A percentile compares a stretch with the other conserved stretches of the same genome.
Evolutionary conservation across 176 grass and related monocot species (phyloP).

Genomic region (Dendrocalamus sinicus): DNA sequence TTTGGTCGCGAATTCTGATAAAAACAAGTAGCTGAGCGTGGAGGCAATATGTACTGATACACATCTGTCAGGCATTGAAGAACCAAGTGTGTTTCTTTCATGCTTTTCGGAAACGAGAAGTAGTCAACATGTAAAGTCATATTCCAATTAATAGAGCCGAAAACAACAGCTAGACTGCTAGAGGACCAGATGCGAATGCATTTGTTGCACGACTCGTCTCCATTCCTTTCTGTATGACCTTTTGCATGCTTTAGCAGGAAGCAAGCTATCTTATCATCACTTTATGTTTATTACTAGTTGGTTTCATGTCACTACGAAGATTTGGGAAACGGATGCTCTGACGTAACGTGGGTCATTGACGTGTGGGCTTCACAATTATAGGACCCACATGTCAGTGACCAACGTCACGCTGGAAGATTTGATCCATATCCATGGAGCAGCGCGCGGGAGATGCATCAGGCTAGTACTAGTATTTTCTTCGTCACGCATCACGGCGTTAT

Average conservation of each 20-base stretch:
- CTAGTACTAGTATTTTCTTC: background rate
- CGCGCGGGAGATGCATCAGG: background rate
- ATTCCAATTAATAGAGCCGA: background rate
- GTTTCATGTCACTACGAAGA: conserved; percentile 44
- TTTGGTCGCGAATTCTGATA: conserved; percentile 1
- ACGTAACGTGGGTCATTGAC: no score
- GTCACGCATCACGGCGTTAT: conserved; percentile 22
- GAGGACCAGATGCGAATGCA: background rate
- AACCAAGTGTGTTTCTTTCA: background rate
- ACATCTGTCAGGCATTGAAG: no score
- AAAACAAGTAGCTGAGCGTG: background rate
- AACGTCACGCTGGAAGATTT: no score
- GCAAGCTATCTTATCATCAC: background rate
- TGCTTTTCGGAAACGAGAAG: background rate
- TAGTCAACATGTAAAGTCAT: conserved; percentile 8
- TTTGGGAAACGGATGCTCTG: no score
- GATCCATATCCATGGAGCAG: background rate
- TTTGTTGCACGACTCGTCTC: background rate
- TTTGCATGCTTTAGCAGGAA: background rate
- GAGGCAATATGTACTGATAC: background rate
- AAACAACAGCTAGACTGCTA: background rate
- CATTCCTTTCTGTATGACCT: background rate
- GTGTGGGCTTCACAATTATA: no score
- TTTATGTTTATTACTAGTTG: conserved; percentile 23
- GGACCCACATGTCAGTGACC: no score